Base-by-base conservation (phyloP, 2,329 filamentous ascomycete genomes). In the Paramyrothecium roridum region DNA sequence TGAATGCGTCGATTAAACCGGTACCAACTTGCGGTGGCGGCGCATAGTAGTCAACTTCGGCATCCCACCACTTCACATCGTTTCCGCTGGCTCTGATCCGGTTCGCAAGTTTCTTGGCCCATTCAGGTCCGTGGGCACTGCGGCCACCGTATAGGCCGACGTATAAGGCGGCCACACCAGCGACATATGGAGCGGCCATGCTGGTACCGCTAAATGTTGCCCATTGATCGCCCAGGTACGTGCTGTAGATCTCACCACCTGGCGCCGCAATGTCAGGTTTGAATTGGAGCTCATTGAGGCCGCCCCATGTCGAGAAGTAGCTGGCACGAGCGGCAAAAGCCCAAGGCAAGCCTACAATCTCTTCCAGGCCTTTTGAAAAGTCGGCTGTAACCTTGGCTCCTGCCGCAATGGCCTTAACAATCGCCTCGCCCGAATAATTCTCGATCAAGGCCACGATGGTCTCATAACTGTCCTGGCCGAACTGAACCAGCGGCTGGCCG, bases 151-250 rank as follows among this genome's bases (percentile, higher is more conserved):
- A 56, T 11, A 61, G 62, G 8, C 66, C 57, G 51, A 73, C 66
- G 48, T 70, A 73, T n/a, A 74, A 63, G 20, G 71, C 72, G 3
- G 71, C 70, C 23, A 73, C 66, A 22, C 76, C 77, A 26, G 77
- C 77, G 6, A 78, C 68, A 54, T 76, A 76, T 2, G 77, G 77
- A 48, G 71, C 71, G 3, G 77, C 73, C 78, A 81, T 80, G 2
- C 75, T 78, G 0, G 79, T 81, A 48, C 79, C 79, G 50, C 71
- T 75, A 33, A 76, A 65, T 7, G 79, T 68, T 3, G 69, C 69
- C 52, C 67, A 67, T 8, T 33, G 48, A 8, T 45, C 57, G 33
- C 51, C 63, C 2, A 73, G 71, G 50, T 72, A 80, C 4, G 76
- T 78, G 16, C 74, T 75, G 48, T 76, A 69, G 48, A 65, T 64